Evolutionary conservation across 805 yeast genomes (phyloP), one percentile per base, ranked within the genome.

Genomic region (Myxozyma kluyveri): DNA sequence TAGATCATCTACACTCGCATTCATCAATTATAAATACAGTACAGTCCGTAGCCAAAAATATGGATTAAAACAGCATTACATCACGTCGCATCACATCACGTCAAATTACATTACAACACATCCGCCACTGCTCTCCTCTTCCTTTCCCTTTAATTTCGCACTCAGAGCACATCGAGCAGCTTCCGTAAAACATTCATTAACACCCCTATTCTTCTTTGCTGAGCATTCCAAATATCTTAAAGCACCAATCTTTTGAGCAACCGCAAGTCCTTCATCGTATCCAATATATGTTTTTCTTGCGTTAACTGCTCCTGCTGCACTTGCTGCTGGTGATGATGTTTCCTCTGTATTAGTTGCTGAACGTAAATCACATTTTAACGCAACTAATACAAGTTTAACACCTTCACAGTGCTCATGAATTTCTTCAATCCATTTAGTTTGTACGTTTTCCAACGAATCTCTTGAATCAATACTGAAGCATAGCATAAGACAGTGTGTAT

Each of bases 101-200:
- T 29, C 14, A 9, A 14, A 29, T 29, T 29, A 29, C 33, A 29
- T 29, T 14, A 29, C 33, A 14, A 29, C 33, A 14, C 33, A 29
- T 29, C 33, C 33, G 14, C 14, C 33, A 14, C 14, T 14, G 12
- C 14, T 29, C 14, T 29, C 12, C 9, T 29, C 33, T 9, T 29
- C 33, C 51, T 4, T 42, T 49, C 90, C 91, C 71, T 83, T 87
- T 45, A 95, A 86, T 65, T 81, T 87, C 12, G 96, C 96, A 57
- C 86, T 84, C 61, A 91, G 76, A 1, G 97, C 98, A 65, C 96
- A 90, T 68, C 99, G 83, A 5, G 98, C 96, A 40, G 98, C 99
- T 72, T 93, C 99, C 0, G 97, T 89, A 68, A 93, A 93, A 7
- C 97, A 98, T 72, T 93, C 99, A 66, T 95, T 93, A n/a, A 93